These are phyloP conservation scores for Gnaphalium uliginosum DNA, from an alignment of 129 eudicot genomes.

Conservation along the genomic window DNA sequence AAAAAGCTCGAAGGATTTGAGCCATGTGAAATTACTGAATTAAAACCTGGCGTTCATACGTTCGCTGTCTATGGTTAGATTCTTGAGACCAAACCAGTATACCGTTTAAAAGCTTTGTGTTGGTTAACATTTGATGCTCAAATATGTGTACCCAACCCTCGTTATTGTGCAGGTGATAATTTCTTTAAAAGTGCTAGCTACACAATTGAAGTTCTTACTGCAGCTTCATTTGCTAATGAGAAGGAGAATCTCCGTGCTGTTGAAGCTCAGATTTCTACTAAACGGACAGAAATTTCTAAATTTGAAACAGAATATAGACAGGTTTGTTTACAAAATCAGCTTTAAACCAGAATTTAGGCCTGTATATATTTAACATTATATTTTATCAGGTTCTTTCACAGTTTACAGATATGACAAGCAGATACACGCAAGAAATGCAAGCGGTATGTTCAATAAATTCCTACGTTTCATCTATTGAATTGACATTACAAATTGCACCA, in stretches of 20 bases:
- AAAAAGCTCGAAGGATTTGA: slow-evolving; percentile 89
- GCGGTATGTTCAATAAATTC: slow-evolving; percentile 46
- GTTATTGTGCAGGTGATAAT: slow-evolving; percentile 68
- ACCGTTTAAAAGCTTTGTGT: background rate
- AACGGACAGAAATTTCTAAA: slow-evolving; percentile 79
- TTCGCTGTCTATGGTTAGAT: slow-evolving; percentile 89
- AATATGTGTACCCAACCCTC: background rate
- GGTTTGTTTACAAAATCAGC: slow-evolving; percentile 39
- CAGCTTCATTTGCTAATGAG: slow-evolving; percentile 61
- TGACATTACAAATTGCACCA: background rate
- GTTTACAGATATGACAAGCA: slow-evolving; percentile 89
- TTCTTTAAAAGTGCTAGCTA: slow-evolving; percentile 87
- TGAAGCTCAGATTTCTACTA: slow-evolving; percentile 82
- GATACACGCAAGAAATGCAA: slow-evolving; percentile 92
- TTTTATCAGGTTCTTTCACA: slow-evolving; percentile 79
- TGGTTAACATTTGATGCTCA: background rate
- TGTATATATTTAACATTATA: background rate
- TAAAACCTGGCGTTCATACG: slow-evolving; percentile 77
- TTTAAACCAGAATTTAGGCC: background rate
- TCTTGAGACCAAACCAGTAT: background rate
- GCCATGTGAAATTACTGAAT: slow-evolving; percentile 85
- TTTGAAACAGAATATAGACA: slow-evolving; percentile 96
- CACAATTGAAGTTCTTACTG: slow-evolving; percentile 83
- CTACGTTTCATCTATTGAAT: background rate
- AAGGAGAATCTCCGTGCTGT: slow-evolving; percentile 71